Conservation (phyloP, 495 filamentous ascomycete species). For the Aspergillus ostianus region DNA sequence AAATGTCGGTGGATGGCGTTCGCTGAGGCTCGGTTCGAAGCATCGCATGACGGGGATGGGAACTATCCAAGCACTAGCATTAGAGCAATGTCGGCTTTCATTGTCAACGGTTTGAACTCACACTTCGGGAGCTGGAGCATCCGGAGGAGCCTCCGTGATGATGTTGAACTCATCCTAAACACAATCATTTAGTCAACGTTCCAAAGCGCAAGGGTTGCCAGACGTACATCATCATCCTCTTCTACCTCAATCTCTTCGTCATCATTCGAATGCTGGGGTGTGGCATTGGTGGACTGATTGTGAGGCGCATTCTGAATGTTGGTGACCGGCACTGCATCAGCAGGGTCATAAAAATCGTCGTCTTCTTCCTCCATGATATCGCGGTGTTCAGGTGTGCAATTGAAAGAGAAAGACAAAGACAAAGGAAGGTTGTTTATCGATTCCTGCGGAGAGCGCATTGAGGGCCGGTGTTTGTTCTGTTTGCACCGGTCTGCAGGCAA, state of each 20-base stretch:
- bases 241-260: slow-evolving; percentile 74
- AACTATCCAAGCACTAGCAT: slow-evolving; percentile 24
- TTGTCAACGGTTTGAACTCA: slow-evolving; percentile 23
- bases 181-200: slow-evolving; percentile 16
- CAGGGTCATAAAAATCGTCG: slow-evolving; percentile 54
- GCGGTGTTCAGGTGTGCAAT: slow-evolving; percentile 14
- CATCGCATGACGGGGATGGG: slow-evolving; percentile 40
- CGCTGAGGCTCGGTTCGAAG: slow-evolving; percentile 66
- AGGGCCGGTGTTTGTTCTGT: slow-evolving; percentile 36
- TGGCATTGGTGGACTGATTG: slow-evolving; percentile 29
- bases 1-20: slow-evolving; percentile 52
- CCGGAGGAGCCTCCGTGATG: slow-evolving; percentile 81
- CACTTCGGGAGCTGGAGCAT: slow-evolving; percentile 65
- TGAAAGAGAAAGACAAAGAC: slow-evolving; percentile 18
- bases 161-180: slow-evolving; percentile 82
- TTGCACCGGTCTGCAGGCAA: slow-evolving; percentile 21
- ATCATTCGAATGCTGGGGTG: slow-evolving; percentile 53
- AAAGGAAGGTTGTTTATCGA: slow-evolving; percentile 19
- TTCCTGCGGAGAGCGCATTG: slow-evolving; percentile 14
- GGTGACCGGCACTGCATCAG: slow-evolving; percentile 36
- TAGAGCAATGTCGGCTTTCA: slow-evolving; percentile 4
- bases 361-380: slow-evolving; percentile 51
- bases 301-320: slow-evolving; percentile 28
- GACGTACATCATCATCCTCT: slow-evolving; percentile 61
- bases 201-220: background rate